Evolutionary conservation across 2,329 filamentous ascomycete species (phyloP).

Genomic region (Ophiocordyceps camponoti-rufipedis): DNA sequence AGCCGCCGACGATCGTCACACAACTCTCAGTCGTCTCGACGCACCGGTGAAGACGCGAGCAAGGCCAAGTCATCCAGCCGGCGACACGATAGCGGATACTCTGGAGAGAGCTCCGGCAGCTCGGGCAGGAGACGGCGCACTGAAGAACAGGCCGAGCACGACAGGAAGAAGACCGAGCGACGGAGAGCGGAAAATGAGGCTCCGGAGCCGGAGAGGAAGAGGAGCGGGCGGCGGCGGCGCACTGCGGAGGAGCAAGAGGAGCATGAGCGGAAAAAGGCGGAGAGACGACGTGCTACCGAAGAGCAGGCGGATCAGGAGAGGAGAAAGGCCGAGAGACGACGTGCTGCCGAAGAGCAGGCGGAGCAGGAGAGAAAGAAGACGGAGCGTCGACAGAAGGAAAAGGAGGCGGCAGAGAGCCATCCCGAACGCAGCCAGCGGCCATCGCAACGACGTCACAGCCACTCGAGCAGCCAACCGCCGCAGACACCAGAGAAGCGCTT

Average conservation of each 20-base stretch:
- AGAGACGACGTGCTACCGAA: background rate
- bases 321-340: conserved; percentile 24
- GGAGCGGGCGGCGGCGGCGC: conserved; percentile 17
- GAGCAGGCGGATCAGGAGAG: conserved; percentile 8
- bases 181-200: conserved; percentile 27
- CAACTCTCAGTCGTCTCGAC: conserved; percentile 11
- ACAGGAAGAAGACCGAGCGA: conserved; percentile 22
- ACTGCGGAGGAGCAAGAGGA: conserved; percentile 5
- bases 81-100: conserved; percentile 27
- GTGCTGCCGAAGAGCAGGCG: conserved; percentile 1
- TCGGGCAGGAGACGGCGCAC: conserved; percentile 15
- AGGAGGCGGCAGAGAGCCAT: conserved; percentile 13
- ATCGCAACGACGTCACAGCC: conserved; percentile 21
- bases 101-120: conserved; percentile 19
- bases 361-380: conserved; percentile 22
- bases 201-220: conserved; percentile 28
- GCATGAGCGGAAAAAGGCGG: conserved; percentile 21
- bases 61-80: conserved; percentile 18
- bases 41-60: conserved; percentile 20
- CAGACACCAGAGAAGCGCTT: conserved; percentile 18
- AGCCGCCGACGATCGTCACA: conserved; percentile 10
- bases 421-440: conserved; percentile 13
- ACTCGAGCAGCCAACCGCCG: conserved; percentile 15
- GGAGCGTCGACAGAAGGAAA: conserved; percentile 13
- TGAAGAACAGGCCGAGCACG: conserved; percentile 29